Conservation (phyloP, 192 early-diverging fungal genomes). For the Coemansia sp. region DNA sequence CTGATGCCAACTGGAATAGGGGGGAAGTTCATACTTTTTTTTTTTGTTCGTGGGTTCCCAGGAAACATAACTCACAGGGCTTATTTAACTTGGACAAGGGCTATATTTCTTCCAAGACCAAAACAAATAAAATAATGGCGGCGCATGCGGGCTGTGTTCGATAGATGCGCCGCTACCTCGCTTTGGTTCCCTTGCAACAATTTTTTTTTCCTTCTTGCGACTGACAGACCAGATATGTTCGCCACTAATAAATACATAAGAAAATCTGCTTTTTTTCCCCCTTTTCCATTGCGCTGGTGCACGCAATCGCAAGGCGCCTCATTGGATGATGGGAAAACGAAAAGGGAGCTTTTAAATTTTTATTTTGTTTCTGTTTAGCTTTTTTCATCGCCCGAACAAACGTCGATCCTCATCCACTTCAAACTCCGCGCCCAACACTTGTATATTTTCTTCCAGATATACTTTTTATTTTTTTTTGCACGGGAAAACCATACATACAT, state of each 20-base stretch:
- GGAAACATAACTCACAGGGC: background rate
- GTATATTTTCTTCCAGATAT: too few species aligned
- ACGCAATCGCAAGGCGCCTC: constrained; percentile 14
- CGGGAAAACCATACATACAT: too few species aligned
- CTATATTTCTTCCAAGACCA: background rate
- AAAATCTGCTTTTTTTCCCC: background rate
- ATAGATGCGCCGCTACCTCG: background rate
- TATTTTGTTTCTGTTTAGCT: background rate
- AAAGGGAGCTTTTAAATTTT: background rate
- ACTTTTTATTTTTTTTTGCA: too few species aligned
- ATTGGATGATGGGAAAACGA: constrained; percentile 4
- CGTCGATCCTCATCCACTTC: constrained; percentile 7
- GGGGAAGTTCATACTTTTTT: background rate
- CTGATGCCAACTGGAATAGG: background rate
- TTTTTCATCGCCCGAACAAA: too few species aligned
- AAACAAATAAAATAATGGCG: constrained; percentile 14
- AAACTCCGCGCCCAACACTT: constrained; percentile 22
- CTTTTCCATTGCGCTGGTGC: constrained; percentile 21
- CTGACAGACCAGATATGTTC: too few species aligned
- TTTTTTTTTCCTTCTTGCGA: too few species aligned
- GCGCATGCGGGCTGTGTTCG: constrained; percentile 29
- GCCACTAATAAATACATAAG: background rate
- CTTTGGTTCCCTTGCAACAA: too few species aligned
- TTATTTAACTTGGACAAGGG: too few species aligned
- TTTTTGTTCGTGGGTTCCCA: too few species aligned